phyloP scores from a whole-genome alignment of 164 flowering plant species.

The Aristolochia californica region DNA sequence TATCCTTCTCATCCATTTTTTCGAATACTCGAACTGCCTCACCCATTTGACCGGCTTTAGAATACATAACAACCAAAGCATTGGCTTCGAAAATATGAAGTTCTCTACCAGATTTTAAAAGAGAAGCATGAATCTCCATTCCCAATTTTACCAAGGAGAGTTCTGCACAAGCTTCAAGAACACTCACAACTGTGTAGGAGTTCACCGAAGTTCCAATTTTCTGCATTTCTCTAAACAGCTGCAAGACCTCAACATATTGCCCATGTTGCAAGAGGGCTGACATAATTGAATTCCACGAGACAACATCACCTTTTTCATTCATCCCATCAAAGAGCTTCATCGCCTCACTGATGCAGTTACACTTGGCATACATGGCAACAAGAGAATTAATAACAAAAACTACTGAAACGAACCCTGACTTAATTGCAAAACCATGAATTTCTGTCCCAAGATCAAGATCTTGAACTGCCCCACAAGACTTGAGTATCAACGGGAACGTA shows the following conservation, averaged over 20 bases:
- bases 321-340: constrained; percentile 35
- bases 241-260: constrained; percentile 37
- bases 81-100: constrained; percentile 49
- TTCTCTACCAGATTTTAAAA: constrained; percentile 32
- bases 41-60: constrained; percentile 36
- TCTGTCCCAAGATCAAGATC: constrained; percentile 35
- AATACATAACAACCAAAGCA: constrained; percentile 73
- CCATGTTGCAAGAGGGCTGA: constrained; percentile 46
- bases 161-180: constrained; percentile 63
- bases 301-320: constrained; percentile 38
- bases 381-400: constrained; percentile 59
- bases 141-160: constrained; percentile 28
- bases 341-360: constrained; percentile 33
- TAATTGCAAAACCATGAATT: constrained; percentile 56
- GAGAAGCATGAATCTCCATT: constrained; percentile 61
- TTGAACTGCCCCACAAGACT: constrained; percentile 44
- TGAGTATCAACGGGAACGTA: constrained; percentile 52
- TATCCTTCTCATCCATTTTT: constrained; percentile 40
- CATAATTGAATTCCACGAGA: constrained; percentile 76
- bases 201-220: constrained; percentile 25
- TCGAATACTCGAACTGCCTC: constrained; percentile 38
- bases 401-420: constrained; percentile 34
- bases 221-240: constrained; percentile 46
- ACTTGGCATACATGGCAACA: constrained; percentile 68
- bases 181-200: constrained; percentile 55